Percentiles rank a stretch among this genome's conserved stretches.
phyloP scores from a whole-genome alignment of 768 basidiomycete species.

The Boletus eberwhitei region DNA sequence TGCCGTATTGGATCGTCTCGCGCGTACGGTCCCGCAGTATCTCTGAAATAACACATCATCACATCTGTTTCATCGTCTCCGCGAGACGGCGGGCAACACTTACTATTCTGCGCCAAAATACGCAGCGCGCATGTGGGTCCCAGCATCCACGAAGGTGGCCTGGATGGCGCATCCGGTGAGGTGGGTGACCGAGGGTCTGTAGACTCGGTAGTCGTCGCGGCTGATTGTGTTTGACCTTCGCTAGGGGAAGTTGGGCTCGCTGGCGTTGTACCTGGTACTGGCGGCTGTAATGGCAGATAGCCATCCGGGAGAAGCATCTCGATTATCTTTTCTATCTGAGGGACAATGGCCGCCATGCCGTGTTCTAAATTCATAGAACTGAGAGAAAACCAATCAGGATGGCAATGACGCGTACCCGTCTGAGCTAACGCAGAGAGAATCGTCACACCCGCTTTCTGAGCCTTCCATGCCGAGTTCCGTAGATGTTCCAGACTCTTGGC shows the following conservation, averaged over 20 bases:
- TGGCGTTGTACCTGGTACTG: background rate
- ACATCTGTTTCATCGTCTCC: background rate
- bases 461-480: constrained; percentile 5
- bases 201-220: background rate
- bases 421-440: constrained; percentile 23
- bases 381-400: background rate
- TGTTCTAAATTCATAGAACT: constrained; percentile 8
- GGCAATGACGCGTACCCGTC: constrained; percentile 8
- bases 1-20: constrained; percentile 7
- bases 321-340: constrained; percentile 8
- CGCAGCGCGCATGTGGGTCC: constrained; percentile 25
- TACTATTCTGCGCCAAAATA: constrained; percentile 14
- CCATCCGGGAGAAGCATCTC: constrained; percentile 17
- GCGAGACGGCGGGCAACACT: background rate
- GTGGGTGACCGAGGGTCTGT: background rate
- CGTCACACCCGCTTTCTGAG: constrained; percentile 22
- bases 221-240: background rate
- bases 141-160: constrained; percentile 19
- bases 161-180: no score
- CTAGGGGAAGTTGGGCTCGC: background rate
- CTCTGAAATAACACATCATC: constrained; percentile 1
- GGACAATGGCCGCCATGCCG: constrained; percentile 8
- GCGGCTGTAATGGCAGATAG: constrained; percentile 4
- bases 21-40: constrained; percentile 1
- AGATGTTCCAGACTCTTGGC: constrained; percentile 6